These are phyloP conservation scores for Westerdykella aurantiaca DNA, from an alignment of 2,329 filamentous ascomycete species.

Conservation along the genomic window DNA sequence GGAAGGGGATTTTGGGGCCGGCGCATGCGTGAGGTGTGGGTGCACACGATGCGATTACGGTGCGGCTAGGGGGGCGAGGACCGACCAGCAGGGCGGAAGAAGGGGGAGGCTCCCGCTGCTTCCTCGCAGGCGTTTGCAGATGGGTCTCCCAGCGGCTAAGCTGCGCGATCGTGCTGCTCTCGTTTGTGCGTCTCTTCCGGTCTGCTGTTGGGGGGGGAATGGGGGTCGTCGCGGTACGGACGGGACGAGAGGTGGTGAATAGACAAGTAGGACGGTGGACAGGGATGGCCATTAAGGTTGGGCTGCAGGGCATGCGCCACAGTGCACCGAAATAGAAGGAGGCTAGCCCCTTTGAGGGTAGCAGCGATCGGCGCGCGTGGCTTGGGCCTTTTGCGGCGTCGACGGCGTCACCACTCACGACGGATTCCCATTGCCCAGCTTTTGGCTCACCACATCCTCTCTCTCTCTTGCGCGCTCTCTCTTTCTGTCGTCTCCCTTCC, in stretches of 20 bases:
- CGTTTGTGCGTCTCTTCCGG: too few relatives aligned
- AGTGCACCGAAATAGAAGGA: background rate
- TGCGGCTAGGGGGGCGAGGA: too few relatives aligned
- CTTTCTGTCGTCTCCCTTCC: background rate
- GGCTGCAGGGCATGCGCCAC: background rate
- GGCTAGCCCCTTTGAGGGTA: background rate
- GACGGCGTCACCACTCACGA: background rate
- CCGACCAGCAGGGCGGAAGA: too few relatives aligned
- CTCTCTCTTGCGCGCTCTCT: conserved; percentile 2
- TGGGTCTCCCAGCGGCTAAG: too few relatives aligned
- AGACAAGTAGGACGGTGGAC: background rate
- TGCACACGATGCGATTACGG: too few relatives aligned
- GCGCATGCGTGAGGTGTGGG: too few relatives aligned
- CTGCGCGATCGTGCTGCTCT: too few relatives aligned
- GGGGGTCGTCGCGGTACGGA: background rate
- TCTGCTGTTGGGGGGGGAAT: background rate
- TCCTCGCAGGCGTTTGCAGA: too few relatives aligned
- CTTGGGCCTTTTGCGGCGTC: background rate
- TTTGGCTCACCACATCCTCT: conserved; percentile 28
- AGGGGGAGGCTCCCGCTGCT: too few relatives aligned
- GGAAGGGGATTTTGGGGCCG: background rate
- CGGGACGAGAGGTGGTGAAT: background rate
- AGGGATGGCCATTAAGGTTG: background rate
- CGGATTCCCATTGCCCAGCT: conserved; percentile 6
- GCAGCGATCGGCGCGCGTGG: background rate